These are phyloP conservation scores for Bolboschoenus planiculmis DNA, from an alignment of 176 grass and related monocot genomes.

Conservation along the genomic window DNA sequence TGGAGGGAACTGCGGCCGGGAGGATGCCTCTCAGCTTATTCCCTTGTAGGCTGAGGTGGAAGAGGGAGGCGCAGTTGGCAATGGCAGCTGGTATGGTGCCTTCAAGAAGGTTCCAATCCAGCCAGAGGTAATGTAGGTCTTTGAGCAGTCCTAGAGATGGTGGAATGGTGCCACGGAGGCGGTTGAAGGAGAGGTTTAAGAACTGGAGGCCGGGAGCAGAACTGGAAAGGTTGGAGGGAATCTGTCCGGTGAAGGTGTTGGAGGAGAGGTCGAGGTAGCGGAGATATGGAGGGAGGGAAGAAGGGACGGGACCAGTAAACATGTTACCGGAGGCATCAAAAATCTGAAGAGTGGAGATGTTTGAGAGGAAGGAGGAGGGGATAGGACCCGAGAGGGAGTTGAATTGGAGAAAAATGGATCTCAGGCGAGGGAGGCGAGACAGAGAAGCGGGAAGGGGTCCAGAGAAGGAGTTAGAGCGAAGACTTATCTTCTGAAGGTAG, in stretches of 20 bases:
- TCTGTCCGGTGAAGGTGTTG: slow-evolving; percentile 61
- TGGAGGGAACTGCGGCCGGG: slow-evolving; percentile 55
- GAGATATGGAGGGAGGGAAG: slow-evolving; percentile 35
- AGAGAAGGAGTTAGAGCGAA: slow-evolving; percentile 66
- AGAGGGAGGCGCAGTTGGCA: slow-evolving; percentile 67
- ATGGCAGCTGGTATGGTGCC: slow-evolving; percentile 83
- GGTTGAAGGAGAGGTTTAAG: slow-evolving; percentile 81
- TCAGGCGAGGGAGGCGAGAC: slow-evolving; percentile 43
- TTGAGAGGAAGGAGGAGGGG: slow-evolving; percentile 43
- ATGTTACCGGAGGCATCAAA: slow-evolving; percentile 70
- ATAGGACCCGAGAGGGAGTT: slow-evolving; percentile 80
- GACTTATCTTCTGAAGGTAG: slow-evolving; percentile 71
- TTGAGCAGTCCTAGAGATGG: slow-evolving; percentile 54
- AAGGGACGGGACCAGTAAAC: slow-evolving; percentile 55
- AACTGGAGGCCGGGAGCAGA: slow-evolving; percentile 53
- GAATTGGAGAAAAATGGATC: slow-evolving; percentile 71
- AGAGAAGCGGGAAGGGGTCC: slow-evolving; percentile 55
- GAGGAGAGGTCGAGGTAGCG: slow-evolving; percentile 85
- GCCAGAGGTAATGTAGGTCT: slow-evolving; percentile 78
- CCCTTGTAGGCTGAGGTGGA: slow-evolving; percentile 74
- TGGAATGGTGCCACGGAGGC: slow-evolving; percentile 73
- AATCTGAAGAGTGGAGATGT: slow-evolving; percentile 63
- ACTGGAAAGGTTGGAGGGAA: slow-evolving; percentile 43
- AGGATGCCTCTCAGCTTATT: slow-evolving; percentile 80
- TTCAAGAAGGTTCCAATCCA: slow-evolving; percentile 83